Evolutionary conservation across 495 filamentous ascomycete species (phyloP).

Genomic region (Neurospora cerealis): DNA sequence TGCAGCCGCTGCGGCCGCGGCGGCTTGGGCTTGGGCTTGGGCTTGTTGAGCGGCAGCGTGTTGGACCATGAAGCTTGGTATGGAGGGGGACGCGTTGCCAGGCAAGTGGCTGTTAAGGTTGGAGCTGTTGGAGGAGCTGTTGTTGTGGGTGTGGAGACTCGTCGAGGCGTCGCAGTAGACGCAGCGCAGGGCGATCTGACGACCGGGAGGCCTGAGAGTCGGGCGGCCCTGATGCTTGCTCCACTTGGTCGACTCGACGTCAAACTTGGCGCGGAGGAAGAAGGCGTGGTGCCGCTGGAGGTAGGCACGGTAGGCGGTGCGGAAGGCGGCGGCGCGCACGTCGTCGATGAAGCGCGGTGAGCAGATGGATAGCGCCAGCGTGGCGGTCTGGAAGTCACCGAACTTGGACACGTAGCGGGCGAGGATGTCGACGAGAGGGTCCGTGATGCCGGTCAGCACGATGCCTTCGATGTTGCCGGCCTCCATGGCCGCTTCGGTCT

Average conservation of each 20-base stretch:
- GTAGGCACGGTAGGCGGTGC: conserved; percentile 67
- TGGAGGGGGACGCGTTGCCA: not conserved
- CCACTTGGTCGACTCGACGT: conserved; percentile 47
- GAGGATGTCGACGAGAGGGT: conserved; percentile 70
- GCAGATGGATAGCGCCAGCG: conserved; percentile 71
- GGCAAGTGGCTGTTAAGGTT: not conserved
- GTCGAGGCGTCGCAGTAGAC: conserved; percentile 62
- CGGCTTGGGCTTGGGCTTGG: not conserved
- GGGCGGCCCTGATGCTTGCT: conserved; percentile 53
- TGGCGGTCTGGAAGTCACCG: conserved; percentile 81
- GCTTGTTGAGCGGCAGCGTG: not conserved
- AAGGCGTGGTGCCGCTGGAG: conserved; percentile 57
- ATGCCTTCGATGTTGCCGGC: conserved; percentile 83
- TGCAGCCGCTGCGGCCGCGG: not conserved
- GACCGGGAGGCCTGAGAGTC: conserved; percentile 52
- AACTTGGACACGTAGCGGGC: conserved; percentile 81
- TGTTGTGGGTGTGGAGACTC: conserved; percentile 25
- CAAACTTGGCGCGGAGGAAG: conserved; percentile 50
- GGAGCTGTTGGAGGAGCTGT: conserved; percentile 9
- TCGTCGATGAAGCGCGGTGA: conserved; percentile 75
- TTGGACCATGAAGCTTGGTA: conserved; percentile 9
- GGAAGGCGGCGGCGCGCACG: conserved; percentile 66
- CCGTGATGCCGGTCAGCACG: conserved; percentile 74
- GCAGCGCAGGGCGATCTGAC: conserved; percentile 76
- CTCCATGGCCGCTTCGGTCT: conserved; percentile 51